phyloP scores from a whole-genome alignment of 768 basidiomycete species.

The Russula lepida region DNA sequence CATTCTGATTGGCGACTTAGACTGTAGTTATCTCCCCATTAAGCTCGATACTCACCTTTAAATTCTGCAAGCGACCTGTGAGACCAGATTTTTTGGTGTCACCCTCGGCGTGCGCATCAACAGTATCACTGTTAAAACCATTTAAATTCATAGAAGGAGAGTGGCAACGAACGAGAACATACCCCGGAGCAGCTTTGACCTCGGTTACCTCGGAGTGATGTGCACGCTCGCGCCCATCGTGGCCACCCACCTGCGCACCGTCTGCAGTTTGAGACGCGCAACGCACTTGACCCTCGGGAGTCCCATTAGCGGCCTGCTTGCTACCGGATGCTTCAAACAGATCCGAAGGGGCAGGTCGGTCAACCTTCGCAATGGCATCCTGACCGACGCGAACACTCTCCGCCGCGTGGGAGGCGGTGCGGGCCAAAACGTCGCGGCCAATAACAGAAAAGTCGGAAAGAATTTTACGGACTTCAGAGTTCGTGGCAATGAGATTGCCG shows the following conservation, averaged over 20 bases:
- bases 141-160: neutral
- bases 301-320: constrained; percentile 37
- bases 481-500: constrained; percentile 79
- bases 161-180: neutral
- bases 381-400: constrained; percentile 56
- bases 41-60: constrained; percentile 24
- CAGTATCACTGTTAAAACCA: constrained; percentile 17
- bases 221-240: constrained; percentile 9
- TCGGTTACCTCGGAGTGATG: neutral
- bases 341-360: constrained; percentile 60
- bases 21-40: neutral
- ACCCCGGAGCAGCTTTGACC: constrained; percentile 24
- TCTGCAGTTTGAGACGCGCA: constrained; percentile 24
- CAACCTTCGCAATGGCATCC: constrained; percentile 52
- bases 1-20: constrained; percentile 26
- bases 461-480: constrained; percentile 88
- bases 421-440: constrained; percentile 78
- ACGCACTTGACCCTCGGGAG: constrained; percentile 31
- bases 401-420: constrained; percentile 62
- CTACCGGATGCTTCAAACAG: constrained; percentile 49
- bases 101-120: constrained; percentile 29
- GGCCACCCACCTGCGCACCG: constrained; percentile 7
- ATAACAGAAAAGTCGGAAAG: constrained; percentile 69
- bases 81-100: constrained; percentile 32
- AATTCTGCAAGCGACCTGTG: constrained; percentile 27